phyloP scores from a whole-genome alignment of 2,329 filamentous ascomycete genomes.

The Fusarium circinatum region DNA sequence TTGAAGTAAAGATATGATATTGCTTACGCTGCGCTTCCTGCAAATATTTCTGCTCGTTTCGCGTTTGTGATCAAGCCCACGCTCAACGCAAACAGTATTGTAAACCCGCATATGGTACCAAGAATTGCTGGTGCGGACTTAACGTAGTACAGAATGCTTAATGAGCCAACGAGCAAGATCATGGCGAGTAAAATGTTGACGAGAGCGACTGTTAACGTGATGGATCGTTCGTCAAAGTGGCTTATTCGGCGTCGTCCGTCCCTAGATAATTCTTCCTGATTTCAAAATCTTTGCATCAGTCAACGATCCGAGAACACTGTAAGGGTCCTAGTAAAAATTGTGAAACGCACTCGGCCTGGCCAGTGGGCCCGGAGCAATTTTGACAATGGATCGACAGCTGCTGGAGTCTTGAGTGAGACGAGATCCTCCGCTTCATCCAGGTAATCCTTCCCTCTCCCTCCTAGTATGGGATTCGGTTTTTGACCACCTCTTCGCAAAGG shows the following conservation, averaged over 20 bases:
- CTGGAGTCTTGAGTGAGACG: neutral
- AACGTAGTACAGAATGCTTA: constrained; percentile 1
- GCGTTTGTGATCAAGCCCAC: constrained; percentile 5
- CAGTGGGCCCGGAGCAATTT: neutral
- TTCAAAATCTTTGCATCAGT: too few relatives aligned
- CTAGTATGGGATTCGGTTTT: neutral
- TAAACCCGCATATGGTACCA: constrained; percentile 7
- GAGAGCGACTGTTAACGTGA: neutral
- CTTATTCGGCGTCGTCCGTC: neutral
- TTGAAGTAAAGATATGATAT: fast-evolving
- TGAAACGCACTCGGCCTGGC: neutral
- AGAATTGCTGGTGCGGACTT: neutral
- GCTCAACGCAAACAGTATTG: neutral
- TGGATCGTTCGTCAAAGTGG: neutral
- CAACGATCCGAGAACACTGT: too few relatives aligned
- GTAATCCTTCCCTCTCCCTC: neutral
- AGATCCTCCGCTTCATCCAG: neutral
- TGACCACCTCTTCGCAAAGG: fast-evolving
- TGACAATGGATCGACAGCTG: neutral
- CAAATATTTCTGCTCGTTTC: constrained; percentile 14
- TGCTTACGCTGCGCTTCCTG: constrained; percentile 13
- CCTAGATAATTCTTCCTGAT: neutral
- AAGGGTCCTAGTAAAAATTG: too few relatives aligned
- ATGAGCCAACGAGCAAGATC: neutral
- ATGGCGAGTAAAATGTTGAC: neutral